Base-by-base conservation (phyloP, 768 basidiomycete genomes). In the Suillus fuscotomentosus region DNA sequence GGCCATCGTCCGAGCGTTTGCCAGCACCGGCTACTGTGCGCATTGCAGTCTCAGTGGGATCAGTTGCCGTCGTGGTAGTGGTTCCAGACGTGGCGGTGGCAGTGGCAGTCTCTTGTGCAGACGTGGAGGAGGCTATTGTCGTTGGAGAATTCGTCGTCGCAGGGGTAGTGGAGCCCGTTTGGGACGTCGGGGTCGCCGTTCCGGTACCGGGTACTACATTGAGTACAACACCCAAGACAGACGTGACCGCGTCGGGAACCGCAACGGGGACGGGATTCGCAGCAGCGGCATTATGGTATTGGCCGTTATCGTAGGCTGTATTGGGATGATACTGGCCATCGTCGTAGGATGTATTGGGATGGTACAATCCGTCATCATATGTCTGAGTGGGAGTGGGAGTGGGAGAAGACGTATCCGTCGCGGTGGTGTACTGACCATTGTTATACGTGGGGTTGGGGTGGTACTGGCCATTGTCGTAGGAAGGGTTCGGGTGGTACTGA, bases 361-460 rank as follows among this genome's bases (percentile, higher is more conserved):
- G 56, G 43, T 61, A 61, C 34, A 63, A 39, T 3, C 63, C 69
- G 24, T 64, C 64, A 13, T 63, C 70, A 22, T 34, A 64, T 13
- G 53, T 54, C 53, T 20, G 10, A 11, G 31, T 41, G 54, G 17
- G 43, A 5, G 31, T 41, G 54, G 17, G 43, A 5, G 10, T 36
- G 1, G 50, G 22, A 22, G 47, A 22, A 22, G 47, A 13, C 22
- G 22, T 7, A 22, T 47, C 45, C 45, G 45, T 5, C 10, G 11
- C 14, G 24, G 50, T 15, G 1, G 7, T 60, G 20, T 68, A 54
- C 60, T 62, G 9, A 0, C 65, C 68, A 54, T 71, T 62, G 47
- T 70, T 63, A 42, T 63, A 72, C 34, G 71, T 65, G 41, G 71
- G 65, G 8, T 65, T 68, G 1, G 73, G 72, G 38, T 70, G 68